Conservation (phyloP, 1,139 yeast species). For the Yamadazyma mexicana region DNA sequence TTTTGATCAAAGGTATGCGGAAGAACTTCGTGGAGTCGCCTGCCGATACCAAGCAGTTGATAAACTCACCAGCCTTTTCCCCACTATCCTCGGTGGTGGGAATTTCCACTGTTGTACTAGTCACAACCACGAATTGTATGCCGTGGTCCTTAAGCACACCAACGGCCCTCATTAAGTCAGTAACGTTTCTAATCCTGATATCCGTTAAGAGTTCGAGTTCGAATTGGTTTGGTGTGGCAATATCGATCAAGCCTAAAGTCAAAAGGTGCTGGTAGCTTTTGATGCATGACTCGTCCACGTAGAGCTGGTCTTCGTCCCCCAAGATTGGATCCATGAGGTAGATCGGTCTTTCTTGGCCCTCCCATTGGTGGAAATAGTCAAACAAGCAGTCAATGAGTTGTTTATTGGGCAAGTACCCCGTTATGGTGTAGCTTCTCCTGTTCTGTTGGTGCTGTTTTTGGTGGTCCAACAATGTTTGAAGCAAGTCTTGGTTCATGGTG, state of each 20-base stretch:
- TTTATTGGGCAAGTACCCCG: conserved; percentile 40
- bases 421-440: conserved; percentile 21
- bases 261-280: conserved; percentile 59
- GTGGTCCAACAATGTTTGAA: conserved; percentile 2
- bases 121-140: conserved; percentile 64
- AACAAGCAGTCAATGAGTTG: conserved; percentile 8
- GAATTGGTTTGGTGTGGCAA: conserved; percentile 85
- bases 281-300: conserved; percentile 69
- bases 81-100: background rate
- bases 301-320: conserved; percentile 87
- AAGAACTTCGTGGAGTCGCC: conserved; percentile 25
- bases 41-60: conserved; percentile 58
- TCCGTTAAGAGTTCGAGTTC: conserved; percentile 69
- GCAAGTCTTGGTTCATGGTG: conserved; percentile 7
- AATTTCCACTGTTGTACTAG: conserved; percentile 30
- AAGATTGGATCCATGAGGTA: conserved; percentile 87
- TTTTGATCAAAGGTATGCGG: conserved; percentile 56
- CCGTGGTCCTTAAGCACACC: conserved; percentile 28
- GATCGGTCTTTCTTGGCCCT: conserved; percentile 2
- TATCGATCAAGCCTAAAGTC: conserved; percentile 48
- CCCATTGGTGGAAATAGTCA: background rate
- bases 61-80: conserved; percentile 19
- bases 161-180: conserved; percentile 46
- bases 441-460: conserved; percentile 3
- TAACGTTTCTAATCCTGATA: background rate